Evolutionary conservation across 805 yeast species (phyloP).

Genomic region (Saturnispora besseyi): DNA sequence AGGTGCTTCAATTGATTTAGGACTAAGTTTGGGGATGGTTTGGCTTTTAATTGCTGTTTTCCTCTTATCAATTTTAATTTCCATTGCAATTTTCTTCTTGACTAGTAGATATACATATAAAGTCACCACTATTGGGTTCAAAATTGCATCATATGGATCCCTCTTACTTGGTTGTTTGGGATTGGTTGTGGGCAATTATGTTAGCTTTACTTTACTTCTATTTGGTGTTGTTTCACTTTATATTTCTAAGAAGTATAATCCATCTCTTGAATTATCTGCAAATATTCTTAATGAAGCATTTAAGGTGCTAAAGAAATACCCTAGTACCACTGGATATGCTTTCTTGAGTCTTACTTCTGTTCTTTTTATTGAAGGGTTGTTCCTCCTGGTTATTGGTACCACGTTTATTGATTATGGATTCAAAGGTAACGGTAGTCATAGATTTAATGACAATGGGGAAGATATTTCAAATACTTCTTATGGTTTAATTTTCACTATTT

Average conservation of each 20-base stretch:
- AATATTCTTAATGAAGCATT: constrained; percentile 36
- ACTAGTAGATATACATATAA: constrained; percentile 59
- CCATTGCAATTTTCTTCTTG: constrained; percentile 44
- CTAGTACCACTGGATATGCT: constrained; percentile 50
- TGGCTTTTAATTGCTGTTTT: constrained; percentile 60
- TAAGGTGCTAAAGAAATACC: constrained; percentile 64
- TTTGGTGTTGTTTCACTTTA: constrained; percentile 50
- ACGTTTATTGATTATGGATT: constrained; percentile 13
- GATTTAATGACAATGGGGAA: constrained; percentile 10
- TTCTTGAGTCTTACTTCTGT: constrained; percentile 23
- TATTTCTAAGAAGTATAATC: constrained; percentile 28
- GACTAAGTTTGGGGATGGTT: constrained; percentile 23
- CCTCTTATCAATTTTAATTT: constrained; percentile 49
- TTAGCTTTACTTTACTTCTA: not conserved
- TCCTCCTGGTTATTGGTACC: constrained; percentile 7
- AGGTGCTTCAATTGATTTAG: not conserved
- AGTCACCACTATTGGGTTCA: constrained; percentile 65
- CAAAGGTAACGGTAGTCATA: constrained; percentile 11
- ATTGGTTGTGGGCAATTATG: constrained; percentile 23
- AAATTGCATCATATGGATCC: constrained; percentile 55
- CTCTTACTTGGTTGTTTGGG: constrained; percentile 23
- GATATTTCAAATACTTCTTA: constrained; percentile 18
- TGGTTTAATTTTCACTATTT: constrained; percentile 62
- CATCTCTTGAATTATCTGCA: constrained; percentile 23
- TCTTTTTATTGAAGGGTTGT: constrained; percentile 4